Evolutionary conservation across 257 asterid genomes (phyloP).

Genomic region (Nicotiana obtusifolia): DNA sequence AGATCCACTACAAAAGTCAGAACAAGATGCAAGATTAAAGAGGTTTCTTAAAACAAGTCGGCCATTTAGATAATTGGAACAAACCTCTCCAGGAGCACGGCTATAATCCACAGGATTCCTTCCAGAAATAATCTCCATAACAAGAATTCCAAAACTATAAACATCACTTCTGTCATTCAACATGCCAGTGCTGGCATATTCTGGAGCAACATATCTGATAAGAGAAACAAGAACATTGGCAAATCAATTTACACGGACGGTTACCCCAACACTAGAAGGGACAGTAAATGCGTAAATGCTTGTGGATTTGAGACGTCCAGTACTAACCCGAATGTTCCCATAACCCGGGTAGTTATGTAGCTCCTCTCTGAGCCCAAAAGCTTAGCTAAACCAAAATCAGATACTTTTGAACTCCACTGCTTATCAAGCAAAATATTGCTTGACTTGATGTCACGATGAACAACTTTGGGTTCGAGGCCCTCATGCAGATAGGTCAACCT

Average conservation of each 20-base stretch:
- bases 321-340: constrained; percentile 35
- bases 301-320: background rate
- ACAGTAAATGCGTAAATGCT: background rate
- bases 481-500: constrained; percentile 34
- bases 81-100: constrained; percentile 28
- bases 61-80: background rate
- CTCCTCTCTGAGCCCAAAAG: constrained; percentile 27
- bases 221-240: background rate
- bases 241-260: constrained; percentile 2
- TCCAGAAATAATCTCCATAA: constrained; percentile 28
- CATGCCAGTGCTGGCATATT: constrained; percentile 32
- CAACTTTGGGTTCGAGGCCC: constrained; percentile 32
- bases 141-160: constrained; percentile 28
- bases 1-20: background rate
- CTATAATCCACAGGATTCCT: constrained; percentile 29
- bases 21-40: background rate
- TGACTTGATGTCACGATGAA: constrained; percentile 31
- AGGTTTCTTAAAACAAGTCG: background rate
- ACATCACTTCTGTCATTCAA: constrained; percentile 30
- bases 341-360: constrained; percentile 28
- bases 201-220: constrained; percentile 34
- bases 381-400: constrained; percentile 33
- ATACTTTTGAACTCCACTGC: constrained; percentile 25
- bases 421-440: constrained; percentile 32
- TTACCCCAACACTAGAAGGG: background rate